phyloP scores from a whole-genome alignment of 371 early-diverging fungal species.

The Rhizomucor miehei region DNA sequence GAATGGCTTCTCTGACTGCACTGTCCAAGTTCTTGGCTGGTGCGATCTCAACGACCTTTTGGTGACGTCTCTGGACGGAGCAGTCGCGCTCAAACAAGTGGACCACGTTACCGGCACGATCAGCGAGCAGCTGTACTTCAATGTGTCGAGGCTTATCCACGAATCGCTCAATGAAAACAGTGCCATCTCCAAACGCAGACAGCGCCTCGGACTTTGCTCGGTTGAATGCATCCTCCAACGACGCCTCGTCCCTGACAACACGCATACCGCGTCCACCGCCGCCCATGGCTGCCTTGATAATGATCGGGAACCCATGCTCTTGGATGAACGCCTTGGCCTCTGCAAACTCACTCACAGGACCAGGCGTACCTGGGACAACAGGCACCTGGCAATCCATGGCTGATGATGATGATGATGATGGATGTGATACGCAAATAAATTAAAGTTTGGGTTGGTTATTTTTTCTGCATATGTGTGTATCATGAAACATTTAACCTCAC shows the following conservation, averaged over 20 bases:
- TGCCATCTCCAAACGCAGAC: constrained; percentile 93
- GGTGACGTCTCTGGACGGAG: constrained; percentile 96
- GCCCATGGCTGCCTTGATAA: constrained; percentile 97
- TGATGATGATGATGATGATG: constrained; percentile 19
- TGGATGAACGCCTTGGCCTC: constrained; percentile 76
- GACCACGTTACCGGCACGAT: constrained; percentile 84
- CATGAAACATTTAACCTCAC: constrained; percentile 35
- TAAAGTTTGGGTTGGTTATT: too few species aligned
- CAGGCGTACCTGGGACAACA: constrained; percentile 88
- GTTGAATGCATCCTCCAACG: constrained; percentile 71
- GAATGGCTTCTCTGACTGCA: constrained; percentile 73
- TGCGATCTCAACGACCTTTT: constrained; percentile 96
- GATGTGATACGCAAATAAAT: too few species aligned
- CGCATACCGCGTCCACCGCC: constrained; percentile 99
- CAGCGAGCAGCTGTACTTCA: constrained; percentile 95
- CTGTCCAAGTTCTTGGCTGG: constrained; percentile 76
- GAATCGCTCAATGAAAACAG: constrained; percentile 93
- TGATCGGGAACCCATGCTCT: constrained; percentile 88
- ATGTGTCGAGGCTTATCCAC: constrained; percentile 93
- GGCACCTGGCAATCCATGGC: constrained; percentile 80
- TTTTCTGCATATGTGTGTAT: constrained; percentile 3
- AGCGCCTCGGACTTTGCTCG: constrained; percentile 88
- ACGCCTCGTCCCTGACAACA: constrained; percentile 71
- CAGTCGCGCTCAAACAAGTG: constrained; percentile 96
- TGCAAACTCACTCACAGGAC: constrained; percentile 66